Conservation (phyloP, 2,329 filamentous ascomycete genomes). For the Aphanoascus verrucosus region DNA sequence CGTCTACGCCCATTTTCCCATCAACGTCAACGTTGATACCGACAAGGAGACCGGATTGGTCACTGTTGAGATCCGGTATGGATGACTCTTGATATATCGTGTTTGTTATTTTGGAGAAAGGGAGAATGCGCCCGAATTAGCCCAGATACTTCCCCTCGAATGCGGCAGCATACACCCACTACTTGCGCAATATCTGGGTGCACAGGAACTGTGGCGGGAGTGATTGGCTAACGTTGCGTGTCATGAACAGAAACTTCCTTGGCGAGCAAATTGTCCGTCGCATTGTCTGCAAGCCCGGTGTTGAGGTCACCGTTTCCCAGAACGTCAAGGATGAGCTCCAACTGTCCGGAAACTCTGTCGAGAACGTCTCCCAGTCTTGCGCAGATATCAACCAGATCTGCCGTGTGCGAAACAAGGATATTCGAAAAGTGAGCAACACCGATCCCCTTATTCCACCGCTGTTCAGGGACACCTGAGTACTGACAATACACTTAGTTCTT, state of each 20-base stretch:
- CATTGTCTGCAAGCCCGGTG: conserved; percentile 78
- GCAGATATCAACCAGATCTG: conserved; percentile 99
- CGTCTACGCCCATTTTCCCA: conserved; percentile 99
- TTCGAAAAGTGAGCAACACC: conserved; percentile 67
- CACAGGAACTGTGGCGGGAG: not conserved
- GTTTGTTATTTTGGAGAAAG: not conserved
- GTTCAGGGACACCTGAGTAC: not conserved
- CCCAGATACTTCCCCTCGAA: not conserved
- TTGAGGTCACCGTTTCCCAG: conserved; percentile 81
- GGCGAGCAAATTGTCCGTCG: conserved; percentile 98
- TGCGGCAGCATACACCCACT: not conserved
- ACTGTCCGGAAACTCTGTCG: conserved; percentile 85
- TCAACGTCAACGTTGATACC: conserved; percentile 99
- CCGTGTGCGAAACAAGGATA: conserved; percentile 99
- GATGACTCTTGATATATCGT: conserved; percentile 15
- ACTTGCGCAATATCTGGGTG: too few relatives aligned
- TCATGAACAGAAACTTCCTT: conserved; percentile 70
- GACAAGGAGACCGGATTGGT: conserved; percentile 76
- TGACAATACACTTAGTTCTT: conserved; percentile 58
- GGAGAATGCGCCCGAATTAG: not conserved
- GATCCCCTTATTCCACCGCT: conserved; percentile 2
- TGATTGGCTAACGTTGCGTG: not conserved
- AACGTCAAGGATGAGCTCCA: conserved; percentile 96
- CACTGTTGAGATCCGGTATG: conserved; percentile 96
- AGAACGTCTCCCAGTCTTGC: conserved; percentile 93